Evolutionary conservation across 768 basidiomycete species (phyloP).

Genomic region (Mycena venus): DNA sequence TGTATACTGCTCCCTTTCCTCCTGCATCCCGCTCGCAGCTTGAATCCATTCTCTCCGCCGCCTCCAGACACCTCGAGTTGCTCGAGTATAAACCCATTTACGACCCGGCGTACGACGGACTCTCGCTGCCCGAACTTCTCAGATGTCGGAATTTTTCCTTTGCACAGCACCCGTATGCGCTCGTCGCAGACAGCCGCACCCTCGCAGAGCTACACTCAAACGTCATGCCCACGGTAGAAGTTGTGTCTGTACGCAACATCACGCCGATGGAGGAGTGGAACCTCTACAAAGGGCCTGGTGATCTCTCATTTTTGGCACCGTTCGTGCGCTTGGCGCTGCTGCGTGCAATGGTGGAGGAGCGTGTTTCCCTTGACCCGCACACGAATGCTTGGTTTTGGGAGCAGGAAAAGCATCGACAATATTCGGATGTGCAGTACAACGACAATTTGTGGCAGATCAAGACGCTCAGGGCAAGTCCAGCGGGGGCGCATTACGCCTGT

Average conservation of each 20-base stretch:
- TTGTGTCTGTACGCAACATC: background rate
- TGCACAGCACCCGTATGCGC: conserved; percentile 1
- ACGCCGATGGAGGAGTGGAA: conserved; percentile 26
- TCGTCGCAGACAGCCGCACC: conserved; percentile 29
- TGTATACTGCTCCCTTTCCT: conserved; percentile 25
- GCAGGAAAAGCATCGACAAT: background rate
- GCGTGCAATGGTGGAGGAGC: conserved; percentile 21
- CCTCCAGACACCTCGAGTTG: background rate
- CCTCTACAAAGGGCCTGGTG: conserved; percentile 24
- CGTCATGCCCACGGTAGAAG: conserved; percentile 12
- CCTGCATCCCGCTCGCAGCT: conserved; percentile 11
- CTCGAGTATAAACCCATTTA: conserved; percentile 14
- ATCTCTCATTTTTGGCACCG: conserved; percentile 4
- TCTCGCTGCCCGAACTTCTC: conserved; percentile 25
- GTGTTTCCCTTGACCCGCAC: conserved; percentile 1
- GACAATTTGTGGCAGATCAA: conserved; percentile 19
- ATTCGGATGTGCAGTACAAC: background rate
- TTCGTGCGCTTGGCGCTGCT: conserved; percentile 24
- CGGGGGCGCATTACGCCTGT: conserved; percentile 19
- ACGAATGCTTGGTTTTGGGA: conserved; percentile 23
- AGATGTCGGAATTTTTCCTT: conserved; percentile 22
- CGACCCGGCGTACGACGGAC: conserved; percentile 15
- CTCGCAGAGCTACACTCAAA: conserved; percentile 21
- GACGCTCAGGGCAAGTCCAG: conserved; percentile 21
- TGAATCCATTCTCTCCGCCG: conserved; percentile 8